Base-by-base conservation (phyloP, 805 yeast genomes). In the Starmerella apicola region DNA sequence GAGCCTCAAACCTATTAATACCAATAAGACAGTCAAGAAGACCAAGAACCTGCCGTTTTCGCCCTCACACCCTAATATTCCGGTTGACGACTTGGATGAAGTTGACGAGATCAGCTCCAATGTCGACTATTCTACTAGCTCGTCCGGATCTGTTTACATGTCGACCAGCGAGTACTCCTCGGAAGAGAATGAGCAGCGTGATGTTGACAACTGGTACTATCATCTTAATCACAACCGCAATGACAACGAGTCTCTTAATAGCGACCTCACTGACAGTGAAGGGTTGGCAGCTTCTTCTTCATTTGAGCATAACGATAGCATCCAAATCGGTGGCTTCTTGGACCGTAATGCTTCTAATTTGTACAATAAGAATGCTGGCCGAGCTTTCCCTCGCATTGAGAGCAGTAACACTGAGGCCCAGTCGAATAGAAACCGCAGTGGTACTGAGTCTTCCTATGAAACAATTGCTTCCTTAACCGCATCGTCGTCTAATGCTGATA, bases 161-260 rank as follows among this genome's bases (percentile, higher is more conserved):
- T 33, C 33, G 3, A 31, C 32, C n/a, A 34, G 18, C 19, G 45
- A 38, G 15, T 21, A 32, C 5, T 45, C 43, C 3, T 52, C 49
- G 9, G 54, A 54, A 22, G 58, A 51, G 32, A 54, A 48, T 10
- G 54, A 55, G 34, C 60, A 57, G 41, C 48, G 55, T 7, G 60
- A 58, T 27, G 61, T 59, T 6, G 60, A 58, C 21, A 56, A 50
- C 13, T 59, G 63, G 63, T 55, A 45, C 40, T 45, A 51, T 27
- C 48, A 47, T 24, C 38, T 55, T 23, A 43, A 45, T 7, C 44
- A 38, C 16, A 22, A 41, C 5, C 21, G 24, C 3, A 46, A 45
- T 5, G 59, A 51, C n/a, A 51, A 49, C 28, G 54, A 48, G 10
- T 45, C 51, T 1, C 44, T 52, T 21, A 49, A 48, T 36, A 43